phyloP scores from a whole-genome alignment of 768 basidiomycete genomes.

The Tylopilus subfusipes region DNA sequence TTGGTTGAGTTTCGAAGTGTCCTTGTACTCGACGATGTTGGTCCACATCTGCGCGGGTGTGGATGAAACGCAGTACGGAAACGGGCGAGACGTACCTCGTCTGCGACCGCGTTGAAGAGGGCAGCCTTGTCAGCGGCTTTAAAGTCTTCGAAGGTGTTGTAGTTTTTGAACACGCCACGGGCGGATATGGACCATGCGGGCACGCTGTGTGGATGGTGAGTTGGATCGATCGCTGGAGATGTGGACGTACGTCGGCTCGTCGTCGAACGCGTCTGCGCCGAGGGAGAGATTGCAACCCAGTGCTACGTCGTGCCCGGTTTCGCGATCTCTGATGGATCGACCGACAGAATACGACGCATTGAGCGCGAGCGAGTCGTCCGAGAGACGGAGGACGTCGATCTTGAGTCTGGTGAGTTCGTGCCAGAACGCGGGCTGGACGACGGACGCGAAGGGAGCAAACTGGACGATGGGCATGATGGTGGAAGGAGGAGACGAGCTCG shows the following conservation, averaged over 20 bases:
- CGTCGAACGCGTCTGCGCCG: conserved; percentile 61
- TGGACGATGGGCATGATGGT: conserved; percentile 61
- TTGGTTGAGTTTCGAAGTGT: conserved; percentile 57
- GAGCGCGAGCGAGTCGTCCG: conserved; percentile 65
- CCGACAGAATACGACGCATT: conserved; percentile 69
- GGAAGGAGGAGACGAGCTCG: neutral
- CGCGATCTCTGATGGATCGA: conserved; percentile 68
- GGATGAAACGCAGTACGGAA: neutral
- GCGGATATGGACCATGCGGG: conserved; percentile 50
- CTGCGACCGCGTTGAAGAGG: conserved; percentile 72
- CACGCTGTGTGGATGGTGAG: conserved; percentile 31
- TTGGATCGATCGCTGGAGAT: conserved; percentile 4
- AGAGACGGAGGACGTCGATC: conserved; percentile 84
- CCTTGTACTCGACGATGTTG: conserved; percentile 47
- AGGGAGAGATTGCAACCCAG: conserved; percentile 66
- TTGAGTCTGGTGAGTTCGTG: conserved; percentile 85
- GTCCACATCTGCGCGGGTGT: conserved; percentile 60
- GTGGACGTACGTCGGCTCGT: conserved; percentile 41
- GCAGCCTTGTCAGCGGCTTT: conserved; percentile 83
- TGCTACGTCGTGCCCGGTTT: conserved; percentile 69
- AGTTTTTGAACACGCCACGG: conserved; percentile 81
- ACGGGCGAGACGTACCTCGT: conserved; percentile 46
- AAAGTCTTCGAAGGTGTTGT: conserved; percentile 97
- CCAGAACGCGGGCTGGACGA: conserved; percentile 92
- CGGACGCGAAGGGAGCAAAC: conserved; percentile 83